Evolutionary conservation across 306 rosid species (phyloP).

Genomic region (Malus sylvestris): DNA sequence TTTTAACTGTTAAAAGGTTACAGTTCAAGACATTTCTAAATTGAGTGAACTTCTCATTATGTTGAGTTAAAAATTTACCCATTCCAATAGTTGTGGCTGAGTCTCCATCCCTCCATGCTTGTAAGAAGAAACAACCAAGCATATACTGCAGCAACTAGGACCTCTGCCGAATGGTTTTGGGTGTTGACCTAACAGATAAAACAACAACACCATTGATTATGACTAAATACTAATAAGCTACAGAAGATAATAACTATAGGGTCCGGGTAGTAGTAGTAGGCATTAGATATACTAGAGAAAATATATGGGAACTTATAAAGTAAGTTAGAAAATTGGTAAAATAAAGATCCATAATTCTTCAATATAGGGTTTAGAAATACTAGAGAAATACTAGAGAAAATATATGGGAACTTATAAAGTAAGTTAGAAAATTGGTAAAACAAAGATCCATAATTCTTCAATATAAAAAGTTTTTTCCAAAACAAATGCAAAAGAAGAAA

Average conservation of each 20-base stretch:
- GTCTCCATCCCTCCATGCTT: constrained; percentile 17
- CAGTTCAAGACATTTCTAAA: not conserved
- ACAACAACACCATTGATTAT: not conserved
- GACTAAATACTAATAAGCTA: not conserved
- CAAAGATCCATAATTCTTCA: not conserved
- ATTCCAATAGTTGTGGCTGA: constrained; percentile 23
- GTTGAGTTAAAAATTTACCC: constrained; percentile 17
- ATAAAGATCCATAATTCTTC: not conserved
- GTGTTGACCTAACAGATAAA: constrained; percentile 4
- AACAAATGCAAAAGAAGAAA: not conserved
- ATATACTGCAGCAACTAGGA: constrained; percentile 22
- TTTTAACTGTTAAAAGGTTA: not conserved
- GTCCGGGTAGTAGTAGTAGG: not conserved
- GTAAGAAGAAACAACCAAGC: constrained; percentile 38
- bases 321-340: not conserved
- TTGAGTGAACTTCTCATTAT: not conserved
- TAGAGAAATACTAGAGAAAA: not conserved
- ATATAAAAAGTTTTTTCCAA: not conserved
- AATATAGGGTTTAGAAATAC: no score
- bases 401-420: not conserved
- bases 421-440: not conserved
- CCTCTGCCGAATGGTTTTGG: constrained; percentile 6
- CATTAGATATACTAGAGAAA: not conserved
- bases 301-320: not conserved
- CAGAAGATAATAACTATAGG: not conserved